phyloP scores from a whole-genome alignment of 2,329 filamentous ascomycete genomes.

The Fusarium subglutinans region DNA sequence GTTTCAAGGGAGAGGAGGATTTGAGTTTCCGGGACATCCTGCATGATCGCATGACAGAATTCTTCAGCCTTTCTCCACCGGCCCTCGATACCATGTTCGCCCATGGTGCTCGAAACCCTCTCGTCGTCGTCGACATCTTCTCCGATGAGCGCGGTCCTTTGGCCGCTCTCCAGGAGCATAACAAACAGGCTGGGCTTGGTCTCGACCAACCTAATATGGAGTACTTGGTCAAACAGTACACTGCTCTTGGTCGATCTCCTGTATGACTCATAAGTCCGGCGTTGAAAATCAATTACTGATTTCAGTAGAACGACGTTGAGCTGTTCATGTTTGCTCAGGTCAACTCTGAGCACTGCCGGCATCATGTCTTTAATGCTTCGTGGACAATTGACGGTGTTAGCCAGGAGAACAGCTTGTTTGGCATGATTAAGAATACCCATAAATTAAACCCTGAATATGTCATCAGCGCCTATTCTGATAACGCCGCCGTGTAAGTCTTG shows the following conservation, averaged over 20 bases:
- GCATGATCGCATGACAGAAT: constrained; percentile 96
- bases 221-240: constrained; percentile 78
- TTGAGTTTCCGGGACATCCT: constrained; percentile 73
- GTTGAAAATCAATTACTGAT: constrained; percentile 32
- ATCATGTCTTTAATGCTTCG: constrained; percentile 94
- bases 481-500: constrained; percentile 78
- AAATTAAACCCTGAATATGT: constrained; percentile 81
- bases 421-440: constrained; percentile 97
- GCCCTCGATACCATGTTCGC: constrained; percentile 82
- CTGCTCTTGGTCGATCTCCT: constrained; percentile 62
- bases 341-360: constrained; percentile 90
- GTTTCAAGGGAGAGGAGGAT: constrained; percentile 57
- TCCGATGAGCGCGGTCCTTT: constrained; percentile 71
- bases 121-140: constrained; percentile 81
- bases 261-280: constrained; percentile 50
- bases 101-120: constrained; percentile 67
- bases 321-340: constrained; percentile 99
- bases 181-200: constrained; percentile 83
- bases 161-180: constrained; percentile 81
- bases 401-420: constrained; percentile 85
- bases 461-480: constrained; percentile 97
- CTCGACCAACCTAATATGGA: constrained; percentile 91
- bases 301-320: constrained; percentile 77
- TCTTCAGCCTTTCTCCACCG: constrained; percentile 72
- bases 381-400: constrained; percentile 92